Base-by-base conservation (phyloP, 2,329 filamentous ascomycete species). In the Penicillium brasilianum region DNA sequence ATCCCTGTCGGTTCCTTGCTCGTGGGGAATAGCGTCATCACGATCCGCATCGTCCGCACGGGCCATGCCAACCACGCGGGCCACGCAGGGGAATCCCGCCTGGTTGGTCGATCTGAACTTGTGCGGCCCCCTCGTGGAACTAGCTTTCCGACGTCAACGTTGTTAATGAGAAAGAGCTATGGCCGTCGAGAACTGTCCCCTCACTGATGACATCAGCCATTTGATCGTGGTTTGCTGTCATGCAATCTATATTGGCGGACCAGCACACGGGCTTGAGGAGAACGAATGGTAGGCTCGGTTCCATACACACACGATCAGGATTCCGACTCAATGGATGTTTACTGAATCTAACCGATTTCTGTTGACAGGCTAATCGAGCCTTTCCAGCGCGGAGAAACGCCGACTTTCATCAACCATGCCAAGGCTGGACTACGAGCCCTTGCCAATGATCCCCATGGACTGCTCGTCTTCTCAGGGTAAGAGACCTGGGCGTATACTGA, bases 171-270 rank as follows among this genome's bases (percentile, higher is more conserved):
- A n/a, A 22, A 5, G 20, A 39, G 20, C 1, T n/a, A 55, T 46
- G 53, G 41, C 22, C 22, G 3, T 7, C n/a, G 13, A 25, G 4
- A 2, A 9, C 7, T 18, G 9, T n/a, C 4, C 7, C 9, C 6
- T n/a, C 34, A 25, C 11, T 9, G 16, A 30, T 6, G 8, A 2
- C 1, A 14, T 55, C 37, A 76, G 76, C 5, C 84, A 91, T 65
- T 83, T 96, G 11, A 86, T 96, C 55, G 79, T 96, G 51, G 89
- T 96, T 54, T 95, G 92, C 80, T 93, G 92, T 74, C 92, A 96
- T 77, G 90, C 87, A 30, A 91, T 94, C 60, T 96, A 90, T 83
- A 77, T 82, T 14, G 88, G 88, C 28, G 87, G 87, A 0, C 79
- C 82, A 2, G 76, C 77, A 1, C 75, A 76, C 1, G 87, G 87